Conservation (phyloP, 768 basidiomycete species). For the Lentinus tigrinus region DNA sequence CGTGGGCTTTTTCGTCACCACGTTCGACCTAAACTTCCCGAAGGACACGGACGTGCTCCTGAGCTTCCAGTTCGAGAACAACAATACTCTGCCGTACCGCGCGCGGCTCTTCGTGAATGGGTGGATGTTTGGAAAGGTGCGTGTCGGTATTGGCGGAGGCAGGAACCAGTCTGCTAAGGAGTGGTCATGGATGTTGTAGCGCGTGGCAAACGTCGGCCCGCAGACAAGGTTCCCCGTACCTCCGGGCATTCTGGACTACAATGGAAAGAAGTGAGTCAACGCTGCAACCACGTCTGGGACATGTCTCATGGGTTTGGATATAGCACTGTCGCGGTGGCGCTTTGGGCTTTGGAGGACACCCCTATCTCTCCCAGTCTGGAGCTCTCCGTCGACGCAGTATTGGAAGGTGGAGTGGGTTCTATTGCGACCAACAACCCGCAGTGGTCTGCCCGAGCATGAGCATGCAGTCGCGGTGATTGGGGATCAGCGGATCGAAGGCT, state of each 20-base stretch:
- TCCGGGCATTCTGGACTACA: constrained; percentile 74
- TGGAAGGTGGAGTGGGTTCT: constrained; percentile 66
- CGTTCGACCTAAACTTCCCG: constrained; percentile 61
- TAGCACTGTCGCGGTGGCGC: constrained; percentile 48
- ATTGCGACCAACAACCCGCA: constrained; percentile 56
- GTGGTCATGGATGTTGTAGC: constrained; percentile 3
- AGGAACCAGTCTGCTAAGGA: neutral
- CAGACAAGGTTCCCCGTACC: constrained; percentile 83
- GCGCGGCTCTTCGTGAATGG: constrained; percentile 79
- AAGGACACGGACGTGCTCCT: constrained; percentile 59
- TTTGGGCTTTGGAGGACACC: constrained; percentile 64
- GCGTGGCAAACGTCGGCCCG: constrained; percentile 42
- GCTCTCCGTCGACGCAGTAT: constrained; percentile 52
- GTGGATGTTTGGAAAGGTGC: constrained; percentile 86
- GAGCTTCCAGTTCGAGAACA: constrained; percentile 64
- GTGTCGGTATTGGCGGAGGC: constrained; percentile 16
- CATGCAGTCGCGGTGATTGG: no score
- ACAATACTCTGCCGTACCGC: constrained; percentile 65
- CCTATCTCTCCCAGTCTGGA: constrained; percentile 50
- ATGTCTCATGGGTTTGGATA: neutral
- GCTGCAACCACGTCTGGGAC: neutral
- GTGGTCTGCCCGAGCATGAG: constrained; percentile 34
- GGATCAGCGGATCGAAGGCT: no score
- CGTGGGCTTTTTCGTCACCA: constrained; percentile 79
- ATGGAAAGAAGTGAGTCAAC: constrained; percentile 61